Evolutionary conservation across 345 rosid genomes (phyloP).

Genomic region (Raphanus raphanistrum): DNA sequence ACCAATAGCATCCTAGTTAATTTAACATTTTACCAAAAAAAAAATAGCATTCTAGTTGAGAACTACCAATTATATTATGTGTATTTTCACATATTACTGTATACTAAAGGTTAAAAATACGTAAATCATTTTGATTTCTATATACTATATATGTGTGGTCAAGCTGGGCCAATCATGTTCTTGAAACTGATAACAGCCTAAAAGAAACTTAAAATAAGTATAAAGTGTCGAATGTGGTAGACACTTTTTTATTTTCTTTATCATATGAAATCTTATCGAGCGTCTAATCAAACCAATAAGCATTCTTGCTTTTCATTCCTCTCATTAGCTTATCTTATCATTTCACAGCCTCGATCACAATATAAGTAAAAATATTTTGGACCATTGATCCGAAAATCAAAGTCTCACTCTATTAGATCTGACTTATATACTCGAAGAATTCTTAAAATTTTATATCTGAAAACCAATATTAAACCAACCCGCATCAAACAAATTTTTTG

Average conservation of each 20-base stretch:
- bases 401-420: no score
- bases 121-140: neutral
- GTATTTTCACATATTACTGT: neutral
- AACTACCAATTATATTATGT: neutral
- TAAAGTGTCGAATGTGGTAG: slow-evolving; percentile 22
- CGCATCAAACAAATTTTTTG: no score
- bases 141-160: neutral
- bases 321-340: slow-evolving; percentile 37
- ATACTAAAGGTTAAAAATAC: neutral
- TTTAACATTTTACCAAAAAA: no score
- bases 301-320: slow-evolving; percentile 35
- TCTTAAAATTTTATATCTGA: no score
- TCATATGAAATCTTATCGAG: slow-evolving; percentile 31
- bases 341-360: slow-evolving; percentile 23
- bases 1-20: neutral
- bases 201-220: slow-evolving; percentile 24
- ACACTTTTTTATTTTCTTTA: neutral
- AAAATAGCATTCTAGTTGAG: no score
- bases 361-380: neutral
- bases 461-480: no score
- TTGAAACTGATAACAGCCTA: slow-evolving; percentile 29
- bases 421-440: no score
- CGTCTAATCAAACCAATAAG: slow-evolving; percentile 39
- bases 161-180: slow-evolving; percentile 28
- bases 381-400: no score